Evolutionary conservation across 2,329 filamentous ascomycete species (phyloP), one percentile per base, ranked within the genome.

Genomic region (Trichoderma lentiforme): DNA sequence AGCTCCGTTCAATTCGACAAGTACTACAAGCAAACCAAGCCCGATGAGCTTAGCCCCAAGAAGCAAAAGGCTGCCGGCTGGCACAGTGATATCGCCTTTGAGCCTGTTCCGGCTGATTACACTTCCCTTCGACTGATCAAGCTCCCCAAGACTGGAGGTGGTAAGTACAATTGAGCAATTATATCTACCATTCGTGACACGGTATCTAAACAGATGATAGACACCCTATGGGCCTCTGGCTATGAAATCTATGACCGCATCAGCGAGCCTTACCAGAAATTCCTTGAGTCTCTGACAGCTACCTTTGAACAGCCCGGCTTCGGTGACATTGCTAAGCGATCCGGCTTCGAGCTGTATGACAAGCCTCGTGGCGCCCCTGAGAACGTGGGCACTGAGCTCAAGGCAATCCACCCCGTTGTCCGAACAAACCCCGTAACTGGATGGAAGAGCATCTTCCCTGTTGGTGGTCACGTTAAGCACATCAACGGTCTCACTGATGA

Each of bases 211-310:
- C 5, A 8, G n/a, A 26, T 9, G 7, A 28, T 28, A 85, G 85
- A 87, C 78, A 91, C 90, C 0, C 84, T 92, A 6, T 92, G 90
- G 89, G 90, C 90, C 0, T 90, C 88, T 0, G 89, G 89, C 0
- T 91, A 91, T 76, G 89, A 92, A 75, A 80, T 91, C 14, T 92
- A 91, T 76, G 90, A 92, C 76, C 86, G 88, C 32, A 83, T 92
- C 72, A 89, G 87, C 4, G 81, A 82, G 3, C 82, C 87, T 0
- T 87, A 87, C 68, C 87, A 87, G 72, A 81, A 81, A 28, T 91
- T 91, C 78, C 83, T 91, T 32, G 89, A 91, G 70, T 79, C 80
- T 0, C 79, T 91, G 8, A 90, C 87, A 0, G 89, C 85, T 3
- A 88, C 86, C 0, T 86, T 85, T 73, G 84, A 83, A 0, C 83